phyloP scores from a whole-genome alignment of 352 stramenopile genomes.

The Pythium rhizo-oryzae region DNA sequence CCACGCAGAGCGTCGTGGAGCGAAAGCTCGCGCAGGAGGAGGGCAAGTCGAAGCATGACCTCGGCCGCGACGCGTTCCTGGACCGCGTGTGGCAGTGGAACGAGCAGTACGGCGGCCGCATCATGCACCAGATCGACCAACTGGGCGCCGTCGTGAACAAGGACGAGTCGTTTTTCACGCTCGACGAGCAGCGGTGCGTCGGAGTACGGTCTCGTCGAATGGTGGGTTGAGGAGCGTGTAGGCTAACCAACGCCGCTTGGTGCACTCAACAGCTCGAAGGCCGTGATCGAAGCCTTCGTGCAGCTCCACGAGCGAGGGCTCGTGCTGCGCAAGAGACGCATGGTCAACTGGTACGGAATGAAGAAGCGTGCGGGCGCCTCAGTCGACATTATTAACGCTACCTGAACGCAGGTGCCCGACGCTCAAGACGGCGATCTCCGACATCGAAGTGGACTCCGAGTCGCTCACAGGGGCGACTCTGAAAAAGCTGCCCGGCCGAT shows the following conservation, averaged over 20 bases:
- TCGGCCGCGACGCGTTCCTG: slow-evolving; percentile 97
- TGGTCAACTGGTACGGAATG: slow-evolving; percentile 97
- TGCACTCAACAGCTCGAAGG: slow-evolving; percentile 33
- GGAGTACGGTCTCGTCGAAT: background rate
- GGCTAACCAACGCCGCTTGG: slow-evolving; percentile 46
- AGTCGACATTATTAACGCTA: background rate
- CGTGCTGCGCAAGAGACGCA: slow-evolving; percentile 95
- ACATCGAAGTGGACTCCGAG: slow-evolving; percentile 98
- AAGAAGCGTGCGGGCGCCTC: slow-evolving; percentile 22
- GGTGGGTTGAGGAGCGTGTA: background rate
- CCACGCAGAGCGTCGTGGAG: slow-evolving; percentile 99
- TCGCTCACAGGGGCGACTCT: slow-evolving; percentile 92
- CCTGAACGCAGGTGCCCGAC: slow-evolving; percentile 63
- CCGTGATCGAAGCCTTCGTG: slow-evolving; percentile 72
- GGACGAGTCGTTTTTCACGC: slow-evolving; percentile 97
- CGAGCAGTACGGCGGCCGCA: slow-evolving; percentile 95
- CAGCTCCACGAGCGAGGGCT: slow-evolving; percentile 97
- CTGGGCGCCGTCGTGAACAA: slow-evolving; percentile 97
- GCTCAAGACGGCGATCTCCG: slow-evolving; percentile 95
- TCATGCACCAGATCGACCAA: slow-evolving; percentile 94
- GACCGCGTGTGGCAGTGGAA: slow-evolving; percentile 99
- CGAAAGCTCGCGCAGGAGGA: slow-evolving; percentile 97
- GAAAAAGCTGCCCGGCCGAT: slow-evolving; percentile 72
- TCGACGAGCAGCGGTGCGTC: slow-evolving; percentile 93
- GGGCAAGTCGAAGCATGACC: slow-evolving; percentile 90